phyloP scores from a whole-genome alignment of 768 basidiomycete genomes.

The Boletus sensibilis region DNA sequence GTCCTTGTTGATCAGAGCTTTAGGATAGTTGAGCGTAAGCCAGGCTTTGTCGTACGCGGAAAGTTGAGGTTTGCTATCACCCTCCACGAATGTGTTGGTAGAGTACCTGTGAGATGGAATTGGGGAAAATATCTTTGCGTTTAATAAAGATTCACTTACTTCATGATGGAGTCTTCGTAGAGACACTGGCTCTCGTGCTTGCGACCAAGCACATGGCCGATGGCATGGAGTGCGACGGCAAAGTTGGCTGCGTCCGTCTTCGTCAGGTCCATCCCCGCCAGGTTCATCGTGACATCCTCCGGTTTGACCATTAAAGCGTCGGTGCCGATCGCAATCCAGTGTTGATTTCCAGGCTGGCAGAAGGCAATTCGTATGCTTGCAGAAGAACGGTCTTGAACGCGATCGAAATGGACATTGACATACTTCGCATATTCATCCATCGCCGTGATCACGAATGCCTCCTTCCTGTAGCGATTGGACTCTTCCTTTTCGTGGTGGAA shows the following conservation, averaged over 20 bases:
- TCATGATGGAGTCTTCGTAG: neutral
- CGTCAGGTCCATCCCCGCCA: neutral
- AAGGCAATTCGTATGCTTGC: neutral
- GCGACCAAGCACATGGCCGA: neutral
- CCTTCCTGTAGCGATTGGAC: neutral
- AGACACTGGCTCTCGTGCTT: neutral
- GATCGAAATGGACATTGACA: neutral
- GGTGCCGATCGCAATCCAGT: neutral
- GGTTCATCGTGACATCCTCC: neutral
- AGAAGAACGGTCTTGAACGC: neutral
- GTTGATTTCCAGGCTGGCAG: neutral
- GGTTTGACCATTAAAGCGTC: neutral
- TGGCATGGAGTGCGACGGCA: neutral
- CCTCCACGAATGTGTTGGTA: neutral
- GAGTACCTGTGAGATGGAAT: neutral
- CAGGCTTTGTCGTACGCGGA: neutral
- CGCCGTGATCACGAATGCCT: neutral
- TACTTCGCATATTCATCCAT: neutral
- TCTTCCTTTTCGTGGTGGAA: neutral
- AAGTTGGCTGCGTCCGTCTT: neutral
- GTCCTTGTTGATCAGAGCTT: neutral
- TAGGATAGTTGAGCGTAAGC: neutral
- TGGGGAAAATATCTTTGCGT: neutral
- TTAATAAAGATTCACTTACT: neutral
- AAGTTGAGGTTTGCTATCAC: neutral